Percentiles rank a stretch among this genome's conserved stretches.
phyloP scores from a whole-genome alignment of 2,329 filamentous ascomycete genomes.

The Paraconiothyrium sp. region DNA sequence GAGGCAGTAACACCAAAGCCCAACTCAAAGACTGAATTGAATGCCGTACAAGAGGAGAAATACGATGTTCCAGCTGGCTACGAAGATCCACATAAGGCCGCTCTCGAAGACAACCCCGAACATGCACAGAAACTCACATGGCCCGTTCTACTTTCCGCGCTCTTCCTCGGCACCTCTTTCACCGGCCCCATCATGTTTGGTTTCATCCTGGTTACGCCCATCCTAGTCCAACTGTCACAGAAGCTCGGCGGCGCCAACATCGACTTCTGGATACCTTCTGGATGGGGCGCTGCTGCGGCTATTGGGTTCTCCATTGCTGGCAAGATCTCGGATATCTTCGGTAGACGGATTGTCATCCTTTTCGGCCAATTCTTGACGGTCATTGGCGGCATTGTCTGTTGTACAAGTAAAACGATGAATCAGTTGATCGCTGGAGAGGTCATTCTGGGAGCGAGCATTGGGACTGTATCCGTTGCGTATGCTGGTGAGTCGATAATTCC shows the following conservation, averaged over 20 bases:
- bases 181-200: constrained; percentile 33
- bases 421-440: constrained; percentile 39
- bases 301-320: constrained; percentile 46
- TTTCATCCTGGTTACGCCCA: constrained; percentile 30
- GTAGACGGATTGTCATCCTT: constrained; percentile 42
- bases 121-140: constrained; percentile 24
- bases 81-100: constrained; percentile 26
- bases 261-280: constrained; percentile 37
- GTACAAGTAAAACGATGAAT: constrained; percentile 35
- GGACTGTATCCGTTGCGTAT: constrained; percentile 52
- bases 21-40: constrained; percentile 7
- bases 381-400: constrained; percentile 40
- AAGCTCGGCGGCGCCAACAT: constrained; percentile 30
- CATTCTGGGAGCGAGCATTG: constrained; percentile 48
- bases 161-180: constrained; percentile 35
- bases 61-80: constrained; percentile 18
- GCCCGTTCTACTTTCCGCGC: constrained; percentile 25
- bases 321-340: constrained; percentile 47
- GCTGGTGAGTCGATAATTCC: constrained; percentile 30
- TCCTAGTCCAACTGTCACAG: constrained; percentile 28
- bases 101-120: constrained; percentile 27
- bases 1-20: not conserved
- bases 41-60: constrained; percentile 9
- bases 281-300: constrained; percentile 39
- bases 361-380: constrained; percentile 41